Percentiles rank a stretch among this genome's conserved stretches.
Conservation (phyloP, 2,329 filamentous ascomycete genomes). For the Alternaria brassicae region DNA sequence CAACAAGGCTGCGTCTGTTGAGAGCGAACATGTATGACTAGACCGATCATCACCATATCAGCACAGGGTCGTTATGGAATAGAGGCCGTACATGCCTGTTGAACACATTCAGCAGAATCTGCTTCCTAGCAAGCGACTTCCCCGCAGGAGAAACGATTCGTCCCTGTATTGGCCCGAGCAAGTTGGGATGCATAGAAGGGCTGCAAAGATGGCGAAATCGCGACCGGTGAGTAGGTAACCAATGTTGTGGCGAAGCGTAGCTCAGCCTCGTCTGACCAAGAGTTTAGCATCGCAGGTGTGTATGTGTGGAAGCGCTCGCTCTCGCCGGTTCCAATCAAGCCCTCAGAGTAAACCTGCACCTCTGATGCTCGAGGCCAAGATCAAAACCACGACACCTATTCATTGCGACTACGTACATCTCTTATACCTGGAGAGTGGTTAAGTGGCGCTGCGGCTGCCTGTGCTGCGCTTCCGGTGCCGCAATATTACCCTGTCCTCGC, state of each 20-base stretch:
- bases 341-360: neutral
- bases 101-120: constrained; percentile 12
- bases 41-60: constrained; percentile 5
- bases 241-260: constrained; percentile 14
- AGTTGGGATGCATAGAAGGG: neutral
- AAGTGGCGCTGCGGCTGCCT: constrained; percentile 8
- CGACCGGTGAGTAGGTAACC: constrained; percentile 23
- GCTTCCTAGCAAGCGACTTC: constrained; percentile 19
- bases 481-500: constrained; percentile 5
- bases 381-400: neutral
- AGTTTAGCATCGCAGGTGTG: constrained; percentile 19
- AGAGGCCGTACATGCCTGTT: constrained; percentile 16
- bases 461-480: neutral
- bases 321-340: neutral
- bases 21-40: neutral
- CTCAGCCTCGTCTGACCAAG: constrained; percentile 22
- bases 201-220: constrained; percentile 8
- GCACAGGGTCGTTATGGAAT: neutral
- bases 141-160: constrained; percentile 3
- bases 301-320: constrained; percentile 14
- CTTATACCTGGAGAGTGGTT: constrained; percentile 11
- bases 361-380: neutral
- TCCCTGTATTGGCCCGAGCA: constrained; percentile 15
- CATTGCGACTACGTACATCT: neutral
- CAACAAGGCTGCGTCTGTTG: constrained; percentile 16